These are phyloP conservation scores for Saitozyma podzolica DNA, from an alignment of 768 basidiomycete species.

Conservation along the genomic window DNA sequence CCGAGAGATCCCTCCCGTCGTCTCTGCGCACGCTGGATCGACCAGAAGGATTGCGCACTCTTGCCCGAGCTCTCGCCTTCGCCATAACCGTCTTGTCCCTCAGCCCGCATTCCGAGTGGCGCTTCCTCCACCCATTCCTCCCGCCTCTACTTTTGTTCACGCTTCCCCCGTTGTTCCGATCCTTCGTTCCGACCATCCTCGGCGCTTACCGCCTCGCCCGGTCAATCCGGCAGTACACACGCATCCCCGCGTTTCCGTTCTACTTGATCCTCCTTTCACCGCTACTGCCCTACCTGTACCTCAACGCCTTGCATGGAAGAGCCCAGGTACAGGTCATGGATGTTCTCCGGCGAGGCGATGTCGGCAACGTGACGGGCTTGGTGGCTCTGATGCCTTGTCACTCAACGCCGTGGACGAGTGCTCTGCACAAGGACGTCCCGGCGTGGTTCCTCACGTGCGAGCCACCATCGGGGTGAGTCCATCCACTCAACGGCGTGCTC, in stretches of 20 bases:
- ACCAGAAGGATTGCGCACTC: constrained; percentile 29
- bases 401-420: constrained; percentile 88
- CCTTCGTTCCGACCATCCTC: constrained; percentile 45
- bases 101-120: constrained; percentile 94
- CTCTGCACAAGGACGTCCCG: constrained; percentile 72
- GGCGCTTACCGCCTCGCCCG: constrained; percentile 15
- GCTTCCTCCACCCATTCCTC: constrained; percentile 88
- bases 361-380: constrained; percentile 58
- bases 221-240: constrained; percentile 28
- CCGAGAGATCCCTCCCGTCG: constrained; percentile 7
- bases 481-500: background rate
- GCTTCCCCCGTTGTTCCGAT: constrained; percentile 66
- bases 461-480: constrained; percentile 76
- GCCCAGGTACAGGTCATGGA: constrained; percentile 76
- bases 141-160: constrained; percentile 80
- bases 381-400: constrained; percentile 96
- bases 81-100: constrained; percentile 70
- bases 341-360: constrained; percentile 57
- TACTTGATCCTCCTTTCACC: constrained; percentile 58
- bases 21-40: constrained; percentile 22
- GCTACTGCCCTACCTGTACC: constrained; percentile 65
- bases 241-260: constrained; percentile 33
- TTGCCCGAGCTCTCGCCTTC: constrained; percentile 64
- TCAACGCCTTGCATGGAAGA: constrained; percentile 71
- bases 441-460: constrained; percentile 91